Conservation (phyloP, 345 rosid species). For the Eucalyptus pauciflora region DNA sequence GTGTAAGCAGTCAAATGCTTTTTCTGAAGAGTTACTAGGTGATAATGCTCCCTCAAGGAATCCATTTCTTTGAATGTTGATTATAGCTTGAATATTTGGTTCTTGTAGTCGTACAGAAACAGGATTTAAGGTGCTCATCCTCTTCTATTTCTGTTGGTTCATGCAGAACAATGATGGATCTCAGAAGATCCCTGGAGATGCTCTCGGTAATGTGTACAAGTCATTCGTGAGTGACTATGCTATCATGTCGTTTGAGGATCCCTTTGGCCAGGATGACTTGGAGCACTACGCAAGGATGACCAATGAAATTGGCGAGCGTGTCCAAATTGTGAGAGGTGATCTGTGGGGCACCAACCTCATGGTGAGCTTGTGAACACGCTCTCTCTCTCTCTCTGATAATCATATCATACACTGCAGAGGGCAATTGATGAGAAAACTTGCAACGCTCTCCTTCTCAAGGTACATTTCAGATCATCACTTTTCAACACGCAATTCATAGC, state of each 20-base stretch:
- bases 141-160: not conserved
- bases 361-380: constrained; percentile 13
- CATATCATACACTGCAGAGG: constrained; percentile 28
- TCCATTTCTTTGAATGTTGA: not conserved
- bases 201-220: constrained; percentile 77
- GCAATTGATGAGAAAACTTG: constrained; percentile 71
- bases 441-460: constrained; percentile 96
- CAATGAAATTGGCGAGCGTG: constrained; percentile 49
- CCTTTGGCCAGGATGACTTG: constrained; percentile 99
- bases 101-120: not conserved
- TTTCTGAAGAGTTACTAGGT: not conserved
- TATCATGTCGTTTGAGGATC: constrained; percentile 84
- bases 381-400: not conserved
- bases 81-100: not conserved
- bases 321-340: constrained; percentile 94
- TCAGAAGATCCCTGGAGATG: constrained; percentile 78
- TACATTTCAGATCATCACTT: not conserved
- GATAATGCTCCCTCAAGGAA: not conserved
- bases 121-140: not conserved
- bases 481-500: accelerated
- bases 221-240: constrained; percentile 75
- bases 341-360: constrained; percentile 86
- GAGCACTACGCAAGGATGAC: constrained; percentile 67
- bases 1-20: not conserved
- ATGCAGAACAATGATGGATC: constrained; percentile 76